Base-by-base conservation (phyloP, 164 flowering plant genomes). In the Macadamia tetraphylla region DNA sequence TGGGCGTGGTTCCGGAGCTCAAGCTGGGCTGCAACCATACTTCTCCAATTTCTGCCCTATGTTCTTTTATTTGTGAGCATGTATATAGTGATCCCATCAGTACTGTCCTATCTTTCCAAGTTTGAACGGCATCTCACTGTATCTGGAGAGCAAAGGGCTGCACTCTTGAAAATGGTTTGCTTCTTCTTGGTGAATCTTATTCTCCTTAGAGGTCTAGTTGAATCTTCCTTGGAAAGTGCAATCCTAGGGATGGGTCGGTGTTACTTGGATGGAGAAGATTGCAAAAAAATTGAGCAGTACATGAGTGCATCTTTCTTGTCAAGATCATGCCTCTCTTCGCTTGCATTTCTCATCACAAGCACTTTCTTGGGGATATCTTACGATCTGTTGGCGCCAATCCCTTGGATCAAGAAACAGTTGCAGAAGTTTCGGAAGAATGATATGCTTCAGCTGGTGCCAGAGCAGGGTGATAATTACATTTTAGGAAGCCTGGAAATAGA, bases 211-310 rank as follows among this genome's bases (percentile, higher is more conserved):
- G 97, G 84, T 61, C 69, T 95, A 63, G 93, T 95, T 35, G 99
- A 92, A 67, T 92, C 99, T 15, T 91, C 99, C 1, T 62, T 95
- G 57, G 99, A 95, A 79, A 78, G 81, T 74, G 81, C 90, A 14
- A 75, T 95, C 17, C 73, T 95, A 44, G 69, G 74, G 66, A 92
- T 95, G 99, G 97, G 99, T 14, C 82, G 92, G 61, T 95, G 99
- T 82, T 95, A 95, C 70, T 81, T 95, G 82, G 99, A 95, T 73
- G 98, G 99, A 57, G 98, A 91, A 82, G 99, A 95, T 76, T 95
- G 99, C 83, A 92, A 84, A 79, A 77, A 82, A 81, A 92, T 95
- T 57, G 98, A 92, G 76, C 85, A 95, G 67, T 95, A 95, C 75
- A 83, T 92, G 92, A 95, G 92, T 71, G 84, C 92, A 23, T 89